Percentiles rank a stretch among this genome's conserved stretches.
Conservation (phyloP, 2,329 filamentous ascomycete genomes). For the Cryphonectria japonica region DNA sequence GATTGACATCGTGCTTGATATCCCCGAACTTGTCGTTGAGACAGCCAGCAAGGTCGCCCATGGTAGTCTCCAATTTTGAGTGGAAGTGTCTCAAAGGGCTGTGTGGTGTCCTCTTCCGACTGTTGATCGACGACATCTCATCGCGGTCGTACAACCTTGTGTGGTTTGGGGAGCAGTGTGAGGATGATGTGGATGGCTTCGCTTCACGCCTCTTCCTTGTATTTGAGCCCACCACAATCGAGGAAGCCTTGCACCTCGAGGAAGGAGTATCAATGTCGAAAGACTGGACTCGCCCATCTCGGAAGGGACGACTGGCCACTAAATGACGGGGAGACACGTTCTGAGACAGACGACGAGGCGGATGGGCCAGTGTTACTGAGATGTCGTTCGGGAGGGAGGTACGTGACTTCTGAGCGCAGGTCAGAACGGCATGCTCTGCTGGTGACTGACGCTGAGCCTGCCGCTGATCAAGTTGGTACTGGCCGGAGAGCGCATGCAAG, state of each 20-base stretch:
- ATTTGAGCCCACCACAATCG: slow-evolving; percentile 21
- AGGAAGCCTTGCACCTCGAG: slow-evolving; percentile 8
- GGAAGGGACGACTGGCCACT: slow-evolving; percentile 3
- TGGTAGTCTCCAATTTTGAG: background rate
- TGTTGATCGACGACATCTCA: slow-evolving; percentile 9
- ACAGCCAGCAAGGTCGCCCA: slow-evolving; percentile 14
- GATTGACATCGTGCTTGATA: slow-evolving; percentile 6
- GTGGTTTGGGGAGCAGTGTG: background rate
- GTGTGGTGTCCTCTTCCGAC: background rate
- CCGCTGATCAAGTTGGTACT: background rate
- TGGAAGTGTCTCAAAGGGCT: slow-evolving; percentile 2
- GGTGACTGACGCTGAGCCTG: background rate
- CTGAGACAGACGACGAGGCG: slow-evolving; percentile 1
- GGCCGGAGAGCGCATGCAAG: background rate
- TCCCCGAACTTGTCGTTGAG: slow-evolving; percentile 17
- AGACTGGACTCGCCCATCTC: background rate
- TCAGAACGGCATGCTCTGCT: background rate
- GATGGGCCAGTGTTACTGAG: slow-evolving; percentile 20
- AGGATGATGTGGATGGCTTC: background rate
- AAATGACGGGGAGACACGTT: background rate
- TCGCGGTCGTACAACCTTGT: background rate
- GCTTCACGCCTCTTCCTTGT: slow-evolving; percentile 17
- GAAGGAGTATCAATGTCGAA: slow-evolving; percentile 13
- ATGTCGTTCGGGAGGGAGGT: slow-evolving; percentile 24
- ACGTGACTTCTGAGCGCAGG: slow-evolving; percentile 3